Percentiles rank a stretch among this genome's conserved stretches.
phyloP scores from a whole-genome alignment of 2,329 filamentous ascomycete genomes.

The Neonectria punicea region DNA sequence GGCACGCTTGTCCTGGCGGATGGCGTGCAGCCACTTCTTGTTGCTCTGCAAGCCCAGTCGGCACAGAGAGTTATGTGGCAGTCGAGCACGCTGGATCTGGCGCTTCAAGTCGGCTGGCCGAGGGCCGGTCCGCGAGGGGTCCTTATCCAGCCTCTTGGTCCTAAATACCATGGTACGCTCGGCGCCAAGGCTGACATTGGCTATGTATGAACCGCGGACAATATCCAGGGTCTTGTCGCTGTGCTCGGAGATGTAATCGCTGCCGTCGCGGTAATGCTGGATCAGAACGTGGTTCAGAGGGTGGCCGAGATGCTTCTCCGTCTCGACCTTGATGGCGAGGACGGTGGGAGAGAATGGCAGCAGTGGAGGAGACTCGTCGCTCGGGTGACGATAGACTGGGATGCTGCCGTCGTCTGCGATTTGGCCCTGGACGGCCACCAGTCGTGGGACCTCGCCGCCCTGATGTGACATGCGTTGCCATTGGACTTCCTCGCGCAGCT shows the following conservation, averaged over 20 bases:
- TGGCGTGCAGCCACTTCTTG: constrained; percentile 89
- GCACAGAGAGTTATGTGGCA: constrained; percentile 92
- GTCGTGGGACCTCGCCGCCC: constrained; percentile 88
- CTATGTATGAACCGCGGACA: constrained; percentile 80
- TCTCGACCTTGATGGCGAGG: constrained; percentile 70
- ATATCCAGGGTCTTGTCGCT: constrained; percentile 98
- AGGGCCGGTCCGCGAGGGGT: constrained; percentile 41
- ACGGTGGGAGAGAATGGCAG: constrained; percentile 81
- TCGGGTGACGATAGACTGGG: constrained; percentile 94
- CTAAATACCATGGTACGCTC: constrained; percentile 90
- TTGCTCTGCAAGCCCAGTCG: constrained; percentile 86
- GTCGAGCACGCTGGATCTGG: constrained; percentile 71
- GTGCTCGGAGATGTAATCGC: constrained; percentile 95
- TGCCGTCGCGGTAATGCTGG: constrained; percentile 89
- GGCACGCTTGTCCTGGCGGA: constrained; percentile 84
- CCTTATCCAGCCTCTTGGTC: constrained; percentile 73
- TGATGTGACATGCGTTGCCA: constrained; percentile 96
- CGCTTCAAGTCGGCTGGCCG: constrained; percentile 48
- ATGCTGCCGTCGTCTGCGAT: constrained; percentile 75
- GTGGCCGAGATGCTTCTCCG: constrained; percentile 81
- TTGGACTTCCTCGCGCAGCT: constrained; percentile 76
- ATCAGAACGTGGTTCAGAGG: constrained; percentile 91
- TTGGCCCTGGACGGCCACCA: constrained; percentile 88
- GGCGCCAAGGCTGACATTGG: constrained; percentile 93
- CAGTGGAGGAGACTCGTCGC: constrained; percentile 85